Percentiles rank a stretch among this genome's conserved stretches.
These are phyloP conservation scores for Sarocladiaceae sp. DNA, from an alignment of 2,329 filamentous ascomycete genomes.

Conservation along the genomic window DNA sequence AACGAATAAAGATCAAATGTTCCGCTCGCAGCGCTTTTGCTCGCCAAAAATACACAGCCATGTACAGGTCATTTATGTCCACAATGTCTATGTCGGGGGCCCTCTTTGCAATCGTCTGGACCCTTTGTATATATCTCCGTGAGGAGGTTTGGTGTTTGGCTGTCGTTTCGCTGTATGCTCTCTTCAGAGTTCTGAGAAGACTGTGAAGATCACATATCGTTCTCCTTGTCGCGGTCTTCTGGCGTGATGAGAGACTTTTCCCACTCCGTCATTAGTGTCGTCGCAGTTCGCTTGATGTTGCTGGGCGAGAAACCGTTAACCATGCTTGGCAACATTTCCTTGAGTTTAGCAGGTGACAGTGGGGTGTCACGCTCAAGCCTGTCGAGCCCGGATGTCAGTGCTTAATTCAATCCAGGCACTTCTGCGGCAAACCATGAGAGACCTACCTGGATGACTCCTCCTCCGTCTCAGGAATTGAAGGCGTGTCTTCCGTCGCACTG, in stretches of 20 bases:
- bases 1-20: background rate
- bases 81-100: no score
- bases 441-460: slow-evolving; percentile 42
- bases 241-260: slow-evolving; percentile 54
- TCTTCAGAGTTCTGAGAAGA: no score
- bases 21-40: background rate
- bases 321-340: slow-evolving; percentile 62
- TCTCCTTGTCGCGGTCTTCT: slow-evolving; percentile 27
- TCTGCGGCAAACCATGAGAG: no score
- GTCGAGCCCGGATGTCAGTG: background rate
- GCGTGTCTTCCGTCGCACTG: slow-evolving; percentile 37
- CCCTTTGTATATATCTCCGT: background rate
- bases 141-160: background rate
- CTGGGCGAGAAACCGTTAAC: slow-evolving; percentile 69
- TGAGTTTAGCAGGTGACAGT: slow-evolving; percentile 33
- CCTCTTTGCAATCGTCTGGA: background rate
- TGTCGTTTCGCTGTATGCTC: no score
- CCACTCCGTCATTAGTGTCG: slow-evolving; percentile 85
- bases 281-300: slow-evolving; percentile 78
- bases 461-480: slow-evolving; percentile 43
- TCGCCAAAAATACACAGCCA: slow-evolving; percentile 3
- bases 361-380: slow-evolving; percentile 1
- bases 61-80: slow-evolving; percentile 5
- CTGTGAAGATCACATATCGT: slow-evolving; percentile 18
- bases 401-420: no score